Evolutionary conservation across 345 rosid species (phyloP).

Genomic region (Tarenaya hassleriana): DNA sequence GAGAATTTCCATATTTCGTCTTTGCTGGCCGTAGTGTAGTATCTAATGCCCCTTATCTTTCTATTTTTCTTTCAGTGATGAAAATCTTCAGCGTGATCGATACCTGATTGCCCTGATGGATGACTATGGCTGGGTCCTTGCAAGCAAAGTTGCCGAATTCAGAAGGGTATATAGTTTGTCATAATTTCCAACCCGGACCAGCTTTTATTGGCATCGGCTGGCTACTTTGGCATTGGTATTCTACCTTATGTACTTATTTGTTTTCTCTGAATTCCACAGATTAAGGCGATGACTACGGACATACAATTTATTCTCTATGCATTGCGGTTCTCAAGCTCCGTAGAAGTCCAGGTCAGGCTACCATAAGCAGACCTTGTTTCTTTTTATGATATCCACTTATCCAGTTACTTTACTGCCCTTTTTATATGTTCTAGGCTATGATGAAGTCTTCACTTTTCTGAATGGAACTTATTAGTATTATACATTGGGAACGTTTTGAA

Average conservation of each 20-base stretch:
- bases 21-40: background rate
- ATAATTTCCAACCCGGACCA: conserved; percentile 1
- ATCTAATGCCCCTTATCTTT: background rate
- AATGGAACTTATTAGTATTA: conserved; percentile 5
- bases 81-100: conserved; percentile 53
- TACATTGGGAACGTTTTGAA: background rate
- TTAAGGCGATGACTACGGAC: conserved; percentile 77
- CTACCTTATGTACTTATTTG: conserved; percentile 2
- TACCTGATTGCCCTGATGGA: conserved; percentile 64
- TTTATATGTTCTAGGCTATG: conserved; percentile 4
- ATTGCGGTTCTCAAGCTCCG: conserved; percentile 52
- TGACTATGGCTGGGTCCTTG: conserved; percentile 66
- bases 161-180: conserved; percentile 64
- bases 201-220: conserved; percentile 15
- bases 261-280: conserved; percentile 41
- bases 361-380: conserved; percentile 15
- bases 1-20: conserved; percentile 10
- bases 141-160: conserved; percentile 54
- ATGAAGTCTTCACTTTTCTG: conserved; percentile 7
- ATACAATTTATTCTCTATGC: conserved; percentile 63
- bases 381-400: background rate
- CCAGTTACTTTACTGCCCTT: background rate
- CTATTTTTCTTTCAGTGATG: conserved; percentile 55
- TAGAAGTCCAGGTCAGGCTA: conserved; percentile 76
- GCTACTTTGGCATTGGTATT: background rate